Evolutionary conservation across 2,329 filamentous ascomycete species (phyloP).

Genomic region (Phoma sp.): DNA sequence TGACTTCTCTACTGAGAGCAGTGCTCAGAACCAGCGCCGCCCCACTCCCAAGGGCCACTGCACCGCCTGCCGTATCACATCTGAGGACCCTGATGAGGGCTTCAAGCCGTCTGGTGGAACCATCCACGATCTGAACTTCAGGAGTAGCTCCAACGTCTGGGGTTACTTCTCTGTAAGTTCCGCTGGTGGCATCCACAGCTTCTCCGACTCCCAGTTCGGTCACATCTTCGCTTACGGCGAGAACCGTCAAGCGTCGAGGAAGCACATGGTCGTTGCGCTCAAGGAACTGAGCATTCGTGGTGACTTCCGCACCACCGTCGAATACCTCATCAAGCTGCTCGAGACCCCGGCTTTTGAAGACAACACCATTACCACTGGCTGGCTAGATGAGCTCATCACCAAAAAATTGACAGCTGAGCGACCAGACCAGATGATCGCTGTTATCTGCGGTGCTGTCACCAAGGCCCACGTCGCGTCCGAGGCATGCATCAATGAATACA

Average conservation of each 20-base stretch:
- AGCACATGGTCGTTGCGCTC: conserved; percentile 98
- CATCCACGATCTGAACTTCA: conserved; percentile 99
- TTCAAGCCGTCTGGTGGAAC: conserved; percentile 99
- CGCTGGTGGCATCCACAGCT: conserved; percentile 96
- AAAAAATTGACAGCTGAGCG: conserved; percentile 97
- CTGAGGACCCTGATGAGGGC: conserved; percentile 96
- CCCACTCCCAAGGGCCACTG: conserved; percentile 95
- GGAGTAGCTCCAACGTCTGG: conserved; percentile 98
- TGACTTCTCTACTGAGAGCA: conserved; percentile 87
- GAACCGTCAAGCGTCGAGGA: conserved; percentile 92
- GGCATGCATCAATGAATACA: conserved; percentile 84
- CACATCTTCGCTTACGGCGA: conserved; percentile 99
- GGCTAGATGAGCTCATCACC: conserved; percentile 97
- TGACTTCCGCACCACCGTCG: conserved; percentile 97
- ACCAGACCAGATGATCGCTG: conserved; percentile 90
- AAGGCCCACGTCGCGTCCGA: conserved; percentile 97
- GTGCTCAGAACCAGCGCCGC: conserved; percentile 81
- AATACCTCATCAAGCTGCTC: conserved; percentile 97
- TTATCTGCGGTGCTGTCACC: conserved; percentile 91
- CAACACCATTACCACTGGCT: conserved; percentile 98
- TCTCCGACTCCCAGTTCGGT: conserved; percentile 98
- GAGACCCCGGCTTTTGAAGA: conserved; percentile 98
- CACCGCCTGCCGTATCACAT: conserved; percentile 98
- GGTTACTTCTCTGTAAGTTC: conserved; percentile 99
- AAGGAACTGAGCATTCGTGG: conserved; percentile 99